phyloP scores from a whole-genome alignment of 352 stramenopile genomes.

The Phytophthora podocarpi region DNA sequence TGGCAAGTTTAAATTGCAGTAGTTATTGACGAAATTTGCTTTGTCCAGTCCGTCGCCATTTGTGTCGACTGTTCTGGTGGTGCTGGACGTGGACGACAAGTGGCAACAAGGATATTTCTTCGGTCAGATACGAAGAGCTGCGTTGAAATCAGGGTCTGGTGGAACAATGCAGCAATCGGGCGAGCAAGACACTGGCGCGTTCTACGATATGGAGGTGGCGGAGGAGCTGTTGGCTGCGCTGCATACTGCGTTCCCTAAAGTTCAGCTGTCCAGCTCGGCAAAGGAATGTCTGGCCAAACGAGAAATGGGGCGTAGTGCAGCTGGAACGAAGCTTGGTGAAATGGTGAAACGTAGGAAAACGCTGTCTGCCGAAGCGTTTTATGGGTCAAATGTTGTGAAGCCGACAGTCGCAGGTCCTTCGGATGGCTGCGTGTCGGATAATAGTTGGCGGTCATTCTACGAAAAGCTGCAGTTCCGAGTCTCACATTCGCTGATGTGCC shows the following conservation, averaged over 20 bases:
- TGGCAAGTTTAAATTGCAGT: neutral
- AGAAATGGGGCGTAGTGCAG: neutral
- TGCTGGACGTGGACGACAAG: conserved; percentile 44
- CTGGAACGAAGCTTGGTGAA: conserved; percentile 12
- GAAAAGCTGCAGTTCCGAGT: conserved; percentile 80
- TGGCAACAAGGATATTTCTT: conserved; percentile 68
- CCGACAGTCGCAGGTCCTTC: neutral
- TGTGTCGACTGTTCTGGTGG: conserved; percentile 49
- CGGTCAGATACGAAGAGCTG: conserved; percentile 21
- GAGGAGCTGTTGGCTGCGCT: conserved; percentile 48
- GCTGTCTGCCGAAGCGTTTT: conserved; percentile 42
- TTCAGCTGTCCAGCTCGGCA: conserved; percentile 45
- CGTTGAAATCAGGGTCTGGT: neutral
- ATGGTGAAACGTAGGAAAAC: conserved; percentile 39
- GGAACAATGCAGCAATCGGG: neutral
- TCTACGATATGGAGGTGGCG: conserved; percentile 34
- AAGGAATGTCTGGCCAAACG: conserved; percentile 41
- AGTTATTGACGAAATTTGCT: conserved; percentile 1
- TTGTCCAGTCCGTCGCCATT: conserved; percentile 58
- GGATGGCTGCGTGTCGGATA: neutral
- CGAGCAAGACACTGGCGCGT: conserved; percentile 3
- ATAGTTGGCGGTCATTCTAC: conserved; percentile 60
- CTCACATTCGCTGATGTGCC: conserved; percentile 74
- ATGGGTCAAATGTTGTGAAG: conserved; percentile 16
- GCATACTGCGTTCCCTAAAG: conserved; percentile 50